A percentile compares a stretch with the other conserved stretches of the same genome.
phyloP scores from a whole-genome alignment of 768 basidiomycete species.

The Mycena capillaripes region DNA sequence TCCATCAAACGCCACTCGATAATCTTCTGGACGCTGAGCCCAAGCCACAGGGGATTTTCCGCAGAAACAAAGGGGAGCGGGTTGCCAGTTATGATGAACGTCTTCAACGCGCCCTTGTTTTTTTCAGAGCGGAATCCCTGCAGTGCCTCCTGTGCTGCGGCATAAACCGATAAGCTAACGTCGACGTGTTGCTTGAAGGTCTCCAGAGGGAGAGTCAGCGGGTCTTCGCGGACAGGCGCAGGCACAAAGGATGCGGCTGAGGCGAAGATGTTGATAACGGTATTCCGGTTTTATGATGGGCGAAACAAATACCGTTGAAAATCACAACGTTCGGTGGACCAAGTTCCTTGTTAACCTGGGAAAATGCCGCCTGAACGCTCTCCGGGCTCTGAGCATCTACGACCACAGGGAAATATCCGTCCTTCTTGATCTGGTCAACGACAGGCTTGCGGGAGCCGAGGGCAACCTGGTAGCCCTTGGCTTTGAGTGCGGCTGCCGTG shows the following conservation, averaged over 20 bases:
- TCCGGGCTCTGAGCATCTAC: constrained; percentile 48
- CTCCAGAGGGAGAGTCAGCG: constrained; percentile 25
- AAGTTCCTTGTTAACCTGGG: constrained; percentile 45
- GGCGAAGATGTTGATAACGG: neutral
- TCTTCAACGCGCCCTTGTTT: constrained; percentile 32
- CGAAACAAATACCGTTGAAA: constrained; percentile 50
- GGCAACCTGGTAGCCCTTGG: constrained; percentile 34
- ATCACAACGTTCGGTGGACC: constrained; percentile 56
- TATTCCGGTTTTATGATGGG: neutral
- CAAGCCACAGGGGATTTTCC: neutral
- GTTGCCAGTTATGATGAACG: constrained; percentile 39
- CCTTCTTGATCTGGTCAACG: neutral
- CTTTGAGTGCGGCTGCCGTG: constrained; percentile 23
- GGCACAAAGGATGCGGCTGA: neutral
- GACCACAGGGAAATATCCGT: constrained; percentile 43
- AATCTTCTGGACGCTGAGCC: neutral
- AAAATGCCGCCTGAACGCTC: constrained; percentile 48
- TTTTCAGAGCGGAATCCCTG: constrained; percentile 28
- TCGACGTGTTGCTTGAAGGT: neutral
- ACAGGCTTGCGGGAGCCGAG: constrained; percentile 34
- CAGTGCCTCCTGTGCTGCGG: constrained; percentile 37
- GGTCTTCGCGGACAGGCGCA: constrained; percentile 22
- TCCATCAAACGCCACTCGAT: constrained; percentile 8
- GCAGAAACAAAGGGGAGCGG: constrained; percentile 21
- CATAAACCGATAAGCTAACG: constrained; percentile 9